These are phyloP conservation scores for Lecanicillium sp. DNA, from an alignment of 2,329 filamentous ascomycete genomes.

Conservation along the genomic window DNA sequence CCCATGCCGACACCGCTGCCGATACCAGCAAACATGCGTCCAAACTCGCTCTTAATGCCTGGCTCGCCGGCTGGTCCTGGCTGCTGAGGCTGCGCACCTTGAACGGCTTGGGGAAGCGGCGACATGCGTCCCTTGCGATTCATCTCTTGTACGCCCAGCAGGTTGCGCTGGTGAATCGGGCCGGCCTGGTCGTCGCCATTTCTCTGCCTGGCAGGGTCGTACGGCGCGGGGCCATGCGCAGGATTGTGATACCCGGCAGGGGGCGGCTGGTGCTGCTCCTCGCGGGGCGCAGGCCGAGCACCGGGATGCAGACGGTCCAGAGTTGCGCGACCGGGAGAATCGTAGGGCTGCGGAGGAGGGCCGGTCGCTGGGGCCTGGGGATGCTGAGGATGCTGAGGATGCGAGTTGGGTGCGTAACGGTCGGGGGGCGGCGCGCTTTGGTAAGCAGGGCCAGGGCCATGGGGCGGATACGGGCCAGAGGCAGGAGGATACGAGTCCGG, in stretches of 20 bases:
- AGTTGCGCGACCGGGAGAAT: conserved; percentile 46
- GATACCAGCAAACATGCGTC: conserved; percentile 92
- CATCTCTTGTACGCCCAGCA: conserved; percentile 74
- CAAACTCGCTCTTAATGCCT: conserved; percentile 90
- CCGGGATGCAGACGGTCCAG: conserved; percentile 30
- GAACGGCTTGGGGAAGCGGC: conserved; percentile 86
- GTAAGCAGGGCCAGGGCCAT: conserved; percentile 24
- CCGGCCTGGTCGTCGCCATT: conserved; percentile 48
- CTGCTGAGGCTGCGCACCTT: conserved; percentile 79
- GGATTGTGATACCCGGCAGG: conserved; percentile 39
- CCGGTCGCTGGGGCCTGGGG: conserved; percentile 21
- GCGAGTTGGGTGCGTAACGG: conserved; percentile 29
- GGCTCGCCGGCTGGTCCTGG: conserved; percentile 75
- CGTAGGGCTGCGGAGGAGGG: conserved; percentile 33
- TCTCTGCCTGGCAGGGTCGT: conserved; percentile 32
- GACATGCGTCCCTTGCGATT: conserved; percentile 80
- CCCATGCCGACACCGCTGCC: conserved; percentile 52
- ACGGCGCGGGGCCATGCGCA: conserved; percentile 17
- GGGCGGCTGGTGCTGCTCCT: conserved; percentile 34
- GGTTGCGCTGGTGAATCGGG: conserved; percentile 53
- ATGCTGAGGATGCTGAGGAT: conserved; percentile 24
- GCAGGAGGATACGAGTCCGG: conserved; percentile 44
- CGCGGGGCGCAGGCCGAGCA: conserved; percentile 4
- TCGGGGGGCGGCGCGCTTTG: conserved; percentile 25
- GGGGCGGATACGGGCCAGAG: conserved; percentile 28